Base-by-base conservation (phyloP, 23 red algal genomes). In the Gracilaria gracilis region DNA sequence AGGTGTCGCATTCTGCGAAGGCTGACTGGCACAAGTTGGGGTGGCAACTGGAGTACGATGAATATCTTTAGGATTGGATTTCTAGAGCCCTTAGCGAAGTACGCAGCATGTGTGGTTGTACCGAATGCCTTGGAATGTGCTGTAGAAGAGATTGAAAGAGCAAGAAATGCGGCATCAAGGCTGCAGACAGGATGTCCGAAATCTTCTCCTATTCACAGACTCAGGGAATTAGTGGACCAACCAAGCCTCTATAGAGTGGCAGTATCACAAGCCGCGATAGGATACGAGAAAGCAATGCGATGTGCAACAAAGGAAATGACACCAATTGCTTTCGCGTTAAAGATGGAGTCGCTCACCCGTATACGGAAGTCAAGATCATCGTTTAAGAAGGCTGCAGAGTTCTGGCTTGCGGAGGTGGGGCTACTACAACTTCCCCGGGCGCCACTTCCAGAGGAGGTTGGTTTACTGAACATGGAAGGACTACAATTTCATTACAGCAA, bases 251-350 rank as follows among this genome's bases (percentile, higher is more conserved):
- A n/a, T n/a, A n/a, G n/a, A n/a, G n/a, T n/a, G n/a, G n/a, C n/a
- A n/a, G n/a, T n/a, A n/a, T n/a, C n/a, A n/a, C n/a, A n/a, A n/a
- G n/a, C n/a, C n/a, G n/a, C n/a, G n/a, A n/a, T n/a, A n/a, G n/a
- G 6, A 25, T 70, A 70, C 28, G 65, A 70, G 25, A 70, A 70
- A 16, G 65, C 65, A 38, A 70, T 36, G 35, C 13, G 65, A 70
- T 33, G 14, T 34, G 6, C 65, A 36, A 3, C 9, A 4, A 16
- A 3, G 12, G 23, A 3, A 17, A 9, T 25, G 4, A 70, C 65
- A 2, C 65, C 65, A 4, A 33, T 34, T 24, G 65, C 65, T 4
- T 35, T 35, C 4, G 65, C 28, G 1, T 13, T 70, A 9, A 4
- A 35, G 17, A 33, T 7, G 3, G 34, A 70, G 23, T 25, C 17